phyloP scores from a whole-genome alignment of 1,139 yeast genomes.

The Suhomyces guaymorum region DNA sequence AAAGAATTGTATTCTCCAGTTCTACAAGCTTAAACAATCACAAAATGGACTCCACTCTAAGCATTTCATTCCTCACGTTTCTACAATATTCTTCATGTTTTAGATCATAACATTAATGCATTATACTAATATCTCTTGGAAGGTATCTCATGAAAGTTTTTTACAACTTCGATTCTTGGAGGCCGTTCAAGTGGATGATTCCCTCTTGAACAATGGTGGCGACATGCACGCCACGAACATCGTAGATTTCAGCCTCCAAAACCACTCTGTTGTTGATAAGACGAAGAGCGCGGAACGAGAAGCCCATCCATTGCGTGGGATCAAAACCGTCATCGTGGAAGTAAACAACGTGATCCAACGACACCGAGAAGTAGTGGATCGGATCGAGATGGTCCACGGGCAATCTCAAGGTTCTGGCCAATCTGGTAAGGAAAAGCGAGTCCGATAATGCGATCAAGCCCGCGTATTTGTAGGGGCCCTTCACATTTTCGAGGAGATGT shows the following conservation, averaged over 20 bases:
- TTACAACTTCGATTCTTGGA: constrained; percentile 20
- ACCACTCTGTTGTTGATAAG: constrained; percentile 57
- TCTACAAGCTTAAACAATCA: too few relatives aligned
- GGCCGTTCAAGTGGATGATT: constrained; percentile 33
- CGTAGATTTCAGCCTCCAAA: constrained; percentile 60
- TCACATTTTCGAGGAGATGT: constrained; percentile 11
- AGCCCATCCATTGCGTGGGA: constrained; percentile 55
- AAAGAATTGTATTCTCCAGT: too few relatives aligned
- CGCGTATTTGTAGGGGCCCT: constrained; percentile 48
- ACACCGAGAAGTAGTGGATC: constrained; percentile 46
- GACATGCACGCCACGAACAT: constrained; percentile 51
- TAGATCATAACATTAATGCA: too few relatives aligned
- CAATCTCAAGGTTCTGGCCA: constrained; percentile 32
- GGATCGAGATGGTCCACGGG: constrained; percentile 27
- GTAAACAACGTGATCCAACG: constrained; percentile 68
- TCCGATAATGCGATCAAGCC: constrained; percentile 68
- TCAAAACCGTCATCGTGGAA: constrained; percentile 61
- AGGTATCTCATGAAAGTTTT: too few relatives aligned
- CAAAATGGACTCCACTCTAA: too few relatives aligned
- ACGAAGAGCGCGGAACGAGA: constrained; percentile 52
- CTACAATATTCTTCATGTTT: too few relatives aligned
- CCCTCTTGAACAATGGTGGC: constrained; percentile 75
- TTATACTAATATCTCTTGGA: too few relatives aligned
- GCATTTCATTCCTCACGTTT: too few relatives aligned
- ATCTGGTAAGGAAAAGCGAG: constrained; percentile 52